These are phyloP conservation scores for Ophiostoma fasciatum DNA, from an alignment of 2,329 filamentous ascomycete species.

Conservation along the genomic window DNA sequence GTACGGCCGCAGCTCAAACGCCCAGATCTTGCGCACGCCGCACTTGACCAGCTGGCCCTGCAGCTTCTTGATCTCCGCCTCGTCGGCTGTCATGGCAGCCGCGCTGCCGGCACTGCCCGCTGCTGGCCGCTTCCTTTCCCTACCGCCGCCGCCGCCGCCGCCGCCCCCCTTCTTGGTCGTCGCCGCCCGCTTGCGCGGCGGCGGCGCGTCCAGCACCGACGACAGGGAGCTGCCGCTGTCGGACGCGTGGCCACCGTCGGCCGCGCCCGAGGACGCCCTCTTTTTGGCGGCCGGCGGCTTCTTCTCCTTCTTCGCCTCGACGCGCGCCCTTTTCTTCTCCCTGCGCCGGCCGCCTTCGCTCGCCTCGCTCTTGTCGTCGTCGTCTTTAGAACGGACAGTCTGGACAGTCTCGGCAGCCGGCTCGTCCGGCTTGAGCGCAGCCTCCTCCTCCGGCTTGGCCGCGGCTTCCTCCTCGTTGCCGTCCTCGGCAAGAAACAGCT, in stretches of 20 bases:
- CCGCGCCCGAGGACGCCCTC: not conserved
- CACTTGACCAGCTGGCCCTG: constrained; percentile 82
- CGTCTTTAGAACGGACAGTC: not conserved
- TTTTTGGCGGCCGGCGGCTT: not conserved
- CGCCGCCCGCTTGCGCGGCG: constrained; percentile 22
- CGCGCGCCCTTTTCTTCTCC: not conserved
- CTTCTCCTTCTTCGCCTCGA: not conserved
- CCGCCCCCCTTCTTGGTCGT: constrained; percentile 20
- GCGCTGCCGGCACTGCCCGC: too few relatives aligned
- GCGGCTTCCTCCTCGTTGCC: not conserved
- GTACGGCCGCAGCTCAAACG: constrained; percentile 63
- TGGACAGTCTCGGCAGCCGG: too few relatives aligned
- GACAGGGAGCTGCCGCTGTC: constrained; percentile 50
- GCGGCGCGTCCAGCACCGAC: constrained; percentile 60
- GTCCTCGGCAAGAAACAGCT: too few relatives aligned
- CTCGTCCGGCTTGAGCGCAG: not conserved
- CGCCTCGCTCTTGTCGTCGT: constrained; percentile 20
- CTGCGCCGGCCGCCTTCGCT: constrained; percentile 23
- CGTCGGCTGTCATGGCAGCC: constrained; percentile 39
- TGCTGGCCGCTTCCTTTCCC: too few relatives aligned
- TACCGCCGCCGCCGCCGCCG: constrained; percentile 19
- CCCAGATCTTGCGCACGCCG: constrained; percentile 85
- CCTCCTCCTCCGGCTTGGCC: constrained; percentile 4
- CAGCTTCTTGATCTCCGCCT: constrained; percentile 73
- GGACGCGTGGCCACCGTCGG: constrained; percentile 5